These are phyloP conservation scores for Heterobasidion parviporum DNA, from an alignment of 1,284 basidiomycete species.

Conservation along the genomic window DNA sequence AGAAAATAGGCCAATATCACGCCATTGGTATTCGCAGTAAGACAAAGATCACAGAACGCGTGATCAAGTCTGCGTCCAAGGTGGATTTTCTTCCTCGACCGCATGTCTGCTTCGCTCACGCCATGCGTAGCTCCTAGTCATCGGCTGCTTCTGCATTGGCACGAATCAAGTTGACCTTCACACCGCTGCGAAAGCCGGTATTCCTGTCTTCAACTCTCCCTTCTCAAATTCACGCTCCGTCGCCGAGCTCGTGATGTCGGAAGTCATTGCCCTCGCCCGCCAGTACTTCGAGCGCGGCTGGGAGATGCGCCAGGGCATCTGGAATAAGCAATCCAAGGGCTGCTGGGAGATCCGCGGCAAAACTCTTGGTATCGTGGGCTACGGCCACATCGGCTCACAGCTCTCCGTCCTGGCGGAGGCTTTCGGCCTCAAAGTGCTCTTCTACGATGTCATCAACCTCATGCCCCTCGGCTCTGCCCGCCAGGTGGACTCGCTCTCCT, in stretches of 20 bases:
- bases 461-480: slow-evolving; percentile 96
- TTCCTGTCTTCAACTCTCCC: slow-evolving; percentile 99
- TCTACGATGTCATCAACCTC: slow-evolving; percentile 93
- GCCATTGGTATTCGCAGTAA: slow-evolving; percentile 96
- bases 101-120: slow-evolving; percentile 3
- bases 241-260: slow-evolving; percentile 94
- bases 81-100: slow-evolving; percentile 27
- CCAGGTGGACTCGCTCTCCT: slow-evolving; percentile 80
- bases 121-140: slow-evolving; percentile 72
- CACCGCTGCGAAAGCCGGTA: slow-evolving; percentile 81
- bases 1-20: slow-evolving; percentile 85
- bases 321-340: slow-evolving; percentile 99
- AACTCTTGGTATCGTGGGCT: slow-evolving; percentile 96
- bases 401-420: slow-evolving; percentile 96
- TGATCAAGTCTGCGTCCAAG: slow-evolving; percentile 82
- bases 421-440: slow-evolving; percentile 94
- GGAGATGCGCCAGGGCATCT: slow-evolving; percentile 86
- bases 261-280: slow-evolving; percentile 90
- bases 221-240: slow-evolving; percentile 99
- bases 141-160: slow-evolving; percentile 99
- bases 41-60: slow-evolving; percentile 89
- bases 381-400: slow-evolving; percentile 98
- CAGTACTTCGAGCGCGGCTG: slow-evolving; percentile 87
- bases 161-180: slow-evolving; percentile 96
- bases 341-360: slow-evolving; percentile 99